phyloP scores from a whole-genome alignment of 306 rosid species.

The Pachyrhizus erosus region DNA sequence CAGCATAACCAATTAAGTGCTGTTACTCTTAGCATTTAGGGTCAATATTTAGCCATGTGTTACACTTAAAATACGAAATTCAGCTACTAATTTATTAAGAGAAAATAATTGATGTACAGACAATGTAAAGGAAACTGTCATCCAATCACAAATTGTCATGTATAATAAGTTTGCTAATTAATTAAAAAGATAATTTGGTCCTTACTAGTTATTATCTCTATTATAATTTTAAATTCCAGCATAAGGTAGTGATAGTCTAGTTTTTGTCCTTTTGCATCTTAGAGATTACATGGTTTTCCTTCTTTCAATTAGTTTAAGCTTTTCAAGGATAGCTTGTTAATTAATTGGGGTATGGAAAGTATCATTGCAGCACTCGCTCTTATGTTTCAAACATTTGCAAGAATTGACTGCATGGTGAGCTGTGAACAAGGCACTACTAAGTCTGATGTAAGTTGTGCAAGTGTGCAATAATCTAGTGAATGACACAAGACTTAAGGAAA shows the following conservation, averaged over 20 bases:
- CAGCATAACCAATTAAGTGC: slow-evolving; percentile 21
- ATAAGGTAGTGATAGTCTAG: background rate
- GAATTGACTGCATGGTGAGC: background rate
- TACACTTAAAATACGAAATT: slow-evolving; percentile 14
- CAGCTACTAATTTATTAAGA: background rate
- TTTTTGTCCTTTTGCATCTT: background rate
- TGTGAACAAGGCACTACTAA: background rate
- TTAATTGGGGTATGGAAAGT: background rate
- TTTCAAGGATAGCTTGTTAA: background rate
- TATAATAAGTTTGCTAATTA: too few relatives aligned
- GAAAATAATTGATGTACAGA: background rate
- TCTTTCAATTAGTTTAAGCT: background rate
- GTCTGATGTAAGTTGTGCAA: background rate
- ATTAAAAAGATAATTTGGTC: too few relatives aligned
- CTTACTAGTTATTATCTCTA: background rate
- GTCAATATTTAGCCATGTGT: background rate
- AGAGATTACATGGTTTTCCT: background rate
- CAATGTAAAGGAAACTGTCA: background rate
- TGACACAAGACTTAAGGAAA: background rate
- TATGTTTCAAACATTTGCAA: background rate
- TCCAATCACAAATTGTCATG: background rate
- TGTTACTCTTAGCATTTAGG: slow-evolving; percentile 17
- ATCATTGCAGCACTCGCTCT: background rate
- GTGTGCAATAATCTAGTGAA: background rate
- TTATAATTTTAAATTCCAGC: background rate